Percentiles rank a stretch among this genome's conserved stretches.
phyloP scores from a whole-genome alignment of 2,329 filamentous ascomycete genomes.

The Colletotrichum sp. region DNA sequence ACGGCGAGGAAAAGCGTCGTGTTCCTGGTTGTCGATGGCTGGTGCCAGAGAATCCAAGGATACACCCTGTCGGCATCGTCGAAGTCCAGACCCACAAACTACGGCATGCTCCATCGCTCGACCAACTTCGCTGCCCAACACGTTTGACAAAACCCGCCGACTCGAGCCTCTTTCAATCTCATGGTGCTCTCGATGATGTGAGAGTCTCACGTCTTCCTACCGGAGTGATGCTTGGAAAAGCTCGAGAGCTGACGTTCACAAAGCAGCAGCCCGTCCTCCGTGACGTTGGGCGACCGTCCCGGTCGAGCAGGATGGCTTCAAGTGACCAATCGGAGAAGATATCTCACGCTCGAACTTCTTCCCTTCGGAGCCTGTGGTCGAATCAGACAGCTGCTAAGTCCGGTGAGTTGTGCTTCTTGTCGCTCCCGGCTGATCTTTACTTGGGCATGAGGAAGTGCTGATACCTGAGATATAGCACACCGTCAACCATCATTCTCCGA shows the following conservation, averaged over 20 bases:
- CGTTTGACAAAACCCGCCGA: background rate
- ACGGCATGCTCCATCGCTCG: constrained; percentile 9
- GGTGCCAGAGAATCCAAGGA: constrained; percentile 10
- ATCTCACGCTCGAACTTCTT: background rate
- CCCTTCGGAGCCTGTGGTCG: background rate
- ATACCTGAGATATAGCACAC: background rate
- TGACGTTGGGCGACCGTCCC: constrained; percentile 1
- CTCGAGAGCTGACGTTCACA: constrained; percentile 11
- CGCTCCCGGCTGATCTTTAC: background rate
- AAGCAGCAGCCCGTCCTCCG: constrained; percentile 12
- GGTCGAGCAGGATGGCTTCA: constrained; percentile 3
- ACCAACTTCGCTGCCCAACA: constrained; percentile 13
- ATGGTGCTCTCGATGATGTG: background rate
- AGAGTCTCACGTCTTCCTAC: background rate
- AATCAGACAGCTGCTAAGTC: background rate
- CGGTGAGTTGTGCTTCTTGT: background rate
- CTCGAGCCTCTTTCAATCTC: background rate
- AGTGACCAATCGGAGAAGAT: background rate
- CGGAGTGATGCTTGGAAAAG: constrained; percentile 3
- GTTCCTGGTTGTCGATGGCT: constrained; percentile 7
- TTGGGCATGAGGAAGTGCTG: background rate
- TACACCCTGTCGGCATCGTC: constrained; percentile 14
- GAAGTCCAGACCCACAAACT: constrained; percentile 10
- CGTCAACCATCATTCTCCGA: constrained; percentile 6
- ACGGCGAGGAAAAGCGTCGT: background rate